Percentiles rank a stretch among this genome's conserved stretches.
phyloP scores from a whole-genome alignment of 306 rosid genomes.

The Lupinus albus region DNA sequence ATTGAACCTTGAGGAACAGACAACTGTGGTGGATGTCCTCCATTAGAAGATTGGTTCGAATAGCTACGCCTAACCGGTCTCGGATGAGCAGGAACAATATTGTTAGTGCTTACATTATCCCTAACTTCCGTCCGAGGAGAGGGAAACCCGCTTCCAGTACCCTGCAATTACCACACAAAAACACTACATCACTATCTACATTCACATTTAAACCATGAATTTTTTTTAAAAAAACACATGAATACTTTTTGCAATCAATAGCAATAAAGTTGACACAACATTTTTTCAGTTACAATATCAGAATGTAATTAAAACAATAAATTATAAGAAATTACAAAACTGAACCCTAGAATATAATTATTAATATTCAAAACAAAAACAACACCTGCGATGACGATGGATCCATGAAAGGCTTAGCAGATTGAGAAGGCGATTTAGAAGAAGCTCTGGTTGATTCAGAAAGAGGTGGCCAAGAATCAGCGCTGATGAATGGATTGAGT shows the following conservation, averaged over 20 bases:
- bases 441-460: constrained; percentile 63
- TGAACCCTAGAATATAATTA: background rate
- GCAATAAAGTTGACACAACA: background rate
- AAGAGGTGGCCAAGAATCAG: constrained; percentile 84
- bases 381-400: too few species aligned
- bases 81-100: constrained; percentile 46
- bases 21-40: constrained; percentile 49
- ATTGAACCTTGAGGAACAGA: constrained; percentile 47
- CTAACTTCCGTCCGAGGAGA: constrained; percentile 58
- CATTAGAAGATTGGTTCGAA: constrained; percentile 55
- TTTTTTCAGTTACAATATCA: background rate
- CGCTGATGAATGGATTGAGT: constrained; percentile 73
- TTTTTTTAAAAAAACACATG: constrained; percentile 1
- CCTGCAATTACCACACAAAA: constrained; percentile 50
- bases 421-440: constrained; percentile 50
- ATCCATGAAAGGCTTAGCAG: too few species aligned
- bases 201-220: constrained; percentile 31
- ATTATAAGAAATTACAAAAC: background rate
- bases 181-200: constrained; percentile 29
- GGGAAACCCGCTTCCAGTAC: constrained; percentile 49
- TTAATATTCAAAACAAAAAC: background rate
- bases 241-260: background rate
- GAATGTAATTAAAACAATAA: background rate
- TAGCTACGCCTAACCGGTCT: constrained; percentile 55
- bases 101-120: constrained; percentile 48